These are phyloP conservation scores for Calcarisporium arbuscula DNA, from an alignment of 2,329 filamentous ascomycete genomes.

Conservation along the genomic window DNA sequence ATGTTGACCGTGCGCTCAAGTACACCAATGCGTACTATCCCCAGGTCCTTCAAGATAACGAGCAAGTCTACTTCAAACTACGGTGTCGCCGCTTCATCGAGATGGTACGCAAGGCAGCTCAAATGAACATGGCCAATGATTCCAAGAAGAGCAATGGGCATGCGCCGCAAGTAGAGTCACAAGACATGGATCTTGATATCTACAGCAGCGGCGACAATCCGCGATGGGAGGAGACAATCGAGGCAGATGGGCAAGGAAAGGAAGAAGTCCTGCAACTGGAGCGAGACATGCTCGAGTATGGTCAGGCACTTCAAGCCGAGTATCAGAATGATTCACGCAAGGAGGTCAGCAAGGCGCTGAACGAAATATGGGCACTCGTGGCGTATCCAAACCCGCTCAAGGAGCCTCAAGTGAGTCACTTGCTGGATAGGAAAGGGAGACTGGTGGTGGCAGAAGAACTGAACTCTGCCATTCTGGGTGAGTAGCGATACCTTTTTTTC, in stretches of 20 bases:
- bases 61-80: slow-evolving; percentile 80
- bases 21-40: slow-evolving; percentile 74
- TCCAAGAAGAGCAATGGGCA: slow-evolving; percentile 38
- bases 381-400: slow-evolving; percentile 78
- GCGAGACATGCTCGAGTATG: slow-evolving; percentile 68
- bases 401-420: slow-evolving; percentile 65
- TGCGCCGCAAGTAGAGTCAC: slow-evolving; percentile 27
- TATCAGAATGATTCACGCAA: slow-evolving; percentile 65
- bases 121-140: slow-evolving; percentile 48
- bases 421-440: slow-evolving; percentile 70
- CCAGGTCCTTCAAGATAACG: slow-evolving; percentile 70
- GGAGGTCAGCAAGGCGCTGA: slow-evolving; percentile 66
- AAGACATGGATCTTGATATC: slow-evolving; percentile 52
- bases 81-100: slow-evolving; percentile 91
- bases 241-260: slow-evolving; percentile 38
- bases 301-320: slow-evolving; percentile 69
- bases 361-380: slow-evolving; percentile 81
- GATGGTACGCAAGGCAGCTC: slow-evolving; percentile 73
- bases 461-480: slow-evolving; percentile 87
- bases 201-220: slow-evolving; percentile 36
- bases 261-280: slow-evolving; percentile 45
- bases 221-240: slow-evolving; percentile 42
- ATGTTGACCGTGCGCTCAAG: slow-evolving; percentile 86
- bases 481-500: slow-evolving; percentile 31
- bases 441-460: slow-evolving; percentile 83